Evolutionary conservation across 2,329 filamentous ascomycete genomes (phyloP).

Genomic region (Emmonsiellopsis sp.): DNA sequence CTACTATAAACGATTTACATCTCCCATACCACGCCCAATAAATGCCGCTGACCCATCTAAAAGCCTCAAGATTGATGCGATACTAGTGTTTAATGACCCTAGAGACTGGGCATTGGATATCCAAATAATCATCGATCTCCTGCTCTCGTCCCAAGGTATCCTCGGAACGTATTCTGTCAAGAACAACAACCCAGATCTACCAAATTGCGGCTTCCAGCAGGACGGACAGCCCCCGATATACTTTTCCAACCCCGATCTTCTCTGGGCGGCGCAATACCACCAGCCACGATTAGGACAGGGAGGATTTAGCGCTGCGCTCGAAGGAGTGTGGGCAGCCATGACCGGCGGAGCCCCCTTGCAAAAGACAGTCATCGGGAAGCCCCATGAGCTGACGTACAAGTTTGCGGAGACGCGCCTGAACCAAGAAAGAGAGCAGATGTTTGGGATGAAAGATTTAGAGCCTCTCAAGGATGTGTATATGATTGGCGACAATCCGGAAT

Average conservation of each 20-base stretch:
- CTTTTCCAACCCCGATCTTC: constrained; percentile 83
- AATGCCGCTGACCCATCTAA: constrained; percentile 33
- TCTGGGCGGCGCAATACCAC: constrained; percentile 80
- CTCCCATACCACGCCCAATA: constrained; percentile 26
- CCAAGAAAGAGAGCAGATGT: constrained; percentile 45
- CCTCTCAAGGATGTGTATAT: constrained; percentile 76
- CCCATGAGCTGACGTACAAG: constrained; percentile 63
- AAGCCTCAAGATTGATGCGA: constrained; percentile 70
- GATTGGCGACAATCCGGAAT: constrained; percentile 84
- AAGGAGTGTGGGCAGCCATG: constrained; percentile 66
- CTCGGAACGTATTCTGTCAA: constrained; percentile 68
- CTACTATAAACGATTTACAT: constrained; percentile 47
- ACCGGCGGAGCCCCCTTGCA: constrained; percentile 52
- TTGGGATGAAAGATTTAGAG: constrained; percentile 26
- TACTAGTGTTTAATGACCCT: constrained; percentile 92
- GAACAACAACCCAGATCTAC: constrained; percentile 56
- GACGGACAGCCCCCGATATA: constrained; percentile 72
- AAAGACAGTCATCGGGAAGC: constrained; percentile 72
- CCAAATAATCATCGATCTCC: constrained; percentile 72
- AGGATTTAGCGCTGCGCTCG: constrained; percentile 72
- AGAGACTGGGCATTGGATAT: constrained; percentile 90
- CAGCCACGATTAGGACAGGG: constrained; percentile 85
- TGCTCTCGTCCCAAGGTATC: constrained; percentile 69
- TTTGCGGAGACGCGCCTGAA: constrained; percentile 71
- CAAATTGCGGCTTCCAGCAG: constrained; percentile 70